Percentiles rank a stretch among this genome's conserved stretches.
These are phyloP conservation scores for Amanita fuliginea DNA, from an alignment of 768 basidiomycete genomes.

Conservation along the genomic window DNA sequence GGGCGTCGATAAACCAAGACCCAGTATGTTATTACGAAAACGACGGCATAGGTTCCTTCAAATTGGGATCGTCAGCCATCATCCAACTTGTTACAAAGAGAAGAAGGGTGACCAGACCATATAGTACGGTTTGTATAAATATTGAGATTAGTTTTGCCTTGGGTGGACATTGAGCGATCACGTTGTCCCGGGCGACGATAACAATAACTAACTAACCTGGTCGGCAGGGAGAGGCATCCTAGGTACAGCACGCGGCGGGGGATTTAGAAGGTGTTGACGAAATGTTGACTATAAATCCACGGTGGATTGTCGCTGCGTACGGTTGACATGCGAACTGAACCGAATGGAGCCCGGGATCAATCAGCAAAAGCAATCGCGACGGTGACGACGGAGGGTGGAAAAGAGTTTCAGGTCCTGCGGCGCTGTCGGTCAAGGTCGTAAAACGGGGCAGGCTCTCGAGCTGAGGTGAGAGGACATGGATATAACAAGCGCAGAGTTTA, in stretches of 20 bases:
- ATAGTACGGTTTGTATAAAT: constrained; percentile 17
- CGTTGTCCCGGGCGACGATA: neutral
- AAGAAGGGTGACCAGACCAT: constrained; percentile 9
- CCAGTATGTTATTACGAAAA: constrained; percentile 20
- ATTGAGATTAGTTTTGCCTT: constrained; percentile 17
- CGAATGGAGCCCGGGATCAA: no score
- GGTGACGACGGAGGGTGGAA: no score
- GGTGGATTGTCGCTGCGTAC: neutral
- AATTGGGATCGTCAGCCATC: constrained; percentile 1
- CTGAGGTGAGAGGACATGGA: neutral
- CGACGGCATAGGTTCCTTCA: constrained; percentile 17
- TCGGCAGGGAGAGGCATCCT: constrained; percentile 9
- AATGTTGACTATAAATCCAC: neutral
- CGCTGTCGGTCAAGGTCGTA: neutral
- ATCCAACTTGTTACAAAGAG: neutral
- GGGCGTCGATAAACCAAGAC: constrained; percentile 18
- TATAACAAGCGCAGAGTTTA: neutral
- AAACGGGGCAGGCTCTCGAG: neutral
- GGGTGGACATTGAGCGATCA: neutral
- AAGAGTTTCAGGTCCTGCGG: no score
- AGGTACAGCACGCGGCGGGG: neutral
- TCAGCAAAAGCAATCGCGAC: no score
- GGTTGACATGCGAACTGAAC: constrained; percentile 1
- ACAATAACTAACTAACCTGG: constrained; percentile 8
- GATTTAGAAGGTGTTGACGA: neutral